Evolutionary conservation across 305 asterid species (phyloP).

Genomic region (Euphrasia arctica): DNA sequence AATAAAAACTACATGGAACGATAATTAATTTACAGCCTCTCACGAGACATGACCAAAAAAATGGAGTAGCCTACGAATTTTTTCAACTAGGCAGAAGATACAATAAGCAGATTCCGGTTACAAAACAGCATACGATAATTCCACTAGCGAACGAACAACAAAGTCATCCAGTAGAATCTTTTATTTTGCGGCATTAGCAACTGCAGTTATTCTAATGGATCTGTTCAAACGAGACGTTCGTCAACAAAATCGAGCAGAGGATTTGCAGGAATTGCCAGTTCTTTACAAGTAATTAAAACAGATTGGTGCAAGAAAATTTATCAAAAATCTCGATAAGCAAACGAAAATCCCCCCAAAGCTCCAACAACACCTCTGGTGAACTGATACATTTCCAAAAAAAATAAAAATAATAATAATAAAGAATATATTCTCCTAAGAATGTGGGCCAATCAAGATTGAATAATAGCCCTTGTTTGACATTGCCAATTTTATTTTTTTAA

Average conservation of each 20-base stretch:
- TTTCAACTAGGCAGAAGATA: too few relatives aligned
- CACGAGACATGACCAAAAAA: too few relatives aligned
- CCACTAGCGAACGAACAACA: conserved; percentile 15
- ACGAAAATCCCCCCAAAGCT: background rate
- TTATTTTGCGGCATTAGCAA: conserved; percentile 4
- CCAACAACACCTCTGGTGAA: background rate
- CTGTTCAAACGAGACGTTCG: background rate
- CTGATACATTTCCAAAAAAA: conserved; percentile 28
- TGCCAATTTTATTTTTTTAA: conserved; percentile 17
- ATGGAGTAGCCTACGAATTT: too few relatives aligned
- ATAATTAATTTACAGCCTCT: background rate
- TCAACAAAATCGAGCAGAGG: background rate
- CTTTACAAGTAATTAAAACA: background rate
- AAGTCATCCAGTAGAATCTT: conserved; percentile 19
- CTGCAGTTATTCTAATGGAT: background rate
- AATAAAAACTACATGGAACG: background rate
- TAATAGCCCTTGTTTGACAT: conserved; percentile 19
- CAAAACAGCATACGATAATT: background rate
- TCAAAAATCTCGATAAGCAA: background rate
- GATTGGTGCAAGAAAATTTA: background rate
- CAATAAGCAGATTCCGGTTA: too few relatives aligned
- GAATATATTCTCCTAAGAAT: background rate
- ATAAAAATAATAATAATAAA: too few relatives aligned
- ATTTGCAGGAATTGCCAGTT: background rate
- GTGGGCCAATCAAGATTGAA: conserved; percentile 16